Percentiles rank a stretch among this genome's conserved stretches.
phyloP scores from a whole-genome alignment of 768 basidiomycete species.

The Termitomyces sp. region DNA sequence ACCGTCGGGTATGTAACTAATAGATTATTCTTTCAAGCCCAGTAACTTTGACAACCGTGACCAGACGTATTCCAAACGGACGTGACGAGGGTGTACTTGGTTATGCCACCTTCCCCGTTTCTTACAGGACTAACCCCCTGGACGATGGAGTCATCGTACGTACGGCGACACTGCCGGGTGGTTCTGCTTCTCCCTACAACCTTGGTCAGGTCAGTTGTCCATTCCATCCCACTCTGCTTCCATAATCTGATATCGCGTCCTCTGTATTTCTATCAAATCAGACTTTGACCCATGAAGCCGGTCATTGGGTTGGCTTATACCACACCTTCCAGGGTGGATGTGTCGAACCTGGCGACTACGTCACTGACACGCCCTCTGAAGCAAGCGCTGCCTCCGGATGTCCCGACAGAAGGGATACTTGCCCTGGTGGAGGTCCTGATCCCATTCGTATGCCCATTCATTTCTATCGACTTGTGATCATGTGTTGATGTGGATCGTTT shows the following conservation, averaged over 20 bases:
- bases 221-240: neutral
- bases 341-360: slow-evolving; percentile 34
- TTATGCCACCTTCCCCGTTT: neutral
- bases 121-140: neutral
- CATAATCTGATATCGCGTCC: slow-evolving; percentile 1
- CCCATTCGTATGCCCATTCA: neutral
- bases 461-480: no score
- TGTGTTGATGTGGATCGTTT: neutral
- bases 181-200: slow-evolving; percentile 34
- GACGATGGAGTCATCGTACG: neutral
- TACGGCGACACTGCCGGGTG: neutral
- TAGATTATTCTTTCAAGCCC: neutral
- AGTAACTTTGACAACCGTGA: neutral
- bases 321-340: slow-evolving; percentile 58
- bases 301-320: slow-evolving; percentile 58
- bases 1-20: neutral
- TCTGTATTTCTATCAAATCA: neutral
- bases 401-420: slow-evolving; percentile 32
- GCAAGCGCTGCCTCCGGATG: slow-evolving; percentile 33
- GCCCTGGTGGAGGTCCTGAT: slow-evolving; percentile 10
- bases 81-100: neutral
- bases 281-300: no score
- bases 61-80: neutral
- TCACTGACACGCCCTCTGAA: slow-evolving; percentile 46
- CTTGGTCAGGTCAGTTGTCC: slow-evolving; percentile 28